Evolutionary conservation across 257 asterid genomes (phyloP).

Genomic region (Solanum pimpinellifolium): DNA sequence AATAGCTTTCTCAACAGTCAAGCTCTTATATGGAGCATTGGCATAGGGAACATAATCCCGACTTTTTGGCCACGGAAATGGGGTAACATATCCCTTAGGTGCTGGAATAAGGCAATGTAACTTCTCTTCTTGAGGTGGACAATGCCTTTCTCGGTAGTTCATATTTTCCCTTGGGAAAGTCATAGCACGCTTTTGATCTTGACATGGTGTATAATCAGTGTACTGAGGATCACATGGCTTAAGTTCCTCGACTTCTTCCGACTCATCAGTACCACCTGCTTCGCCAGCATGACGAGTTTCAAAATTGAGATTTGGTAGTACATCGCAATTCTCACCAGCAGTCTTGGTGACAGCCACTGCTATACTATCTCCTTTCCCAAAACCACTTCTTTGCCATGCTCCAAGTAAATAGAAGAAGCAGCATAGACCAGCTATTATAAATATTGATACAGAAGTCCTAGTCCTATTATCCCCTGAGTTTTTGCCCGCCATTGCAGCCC

Average conservation of each 20-base stretch:
- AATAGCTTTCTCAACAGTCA: slow-evolving; percentile 96
- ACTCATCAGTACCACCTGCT: slow-evolving; percentile 52
- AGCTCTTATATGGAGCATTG: slow-evolving; percentile 92
- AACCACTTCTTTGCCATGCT: slow-evolving; percentile 97
- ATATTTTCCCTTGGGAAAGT: slow-evolving; percentile 85
- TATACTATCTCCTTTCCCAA: slow-evolving; percentile 89
- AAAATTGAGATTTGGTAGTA: slow-evolving; percentile 65
- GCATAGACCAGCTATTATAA: slow-evolving; percentile 83
- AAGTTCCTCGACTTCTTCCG: slow-evolving; percentile 28
- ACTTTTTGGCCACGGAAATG: slow-evolving; percentile 93
- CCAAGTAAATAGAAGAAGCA: slow-evolving; percentile 91
- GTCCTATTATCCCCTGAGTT: slow-evolving; percentile 61
- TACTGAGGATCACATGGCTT: slow-evolving; percentile 58
- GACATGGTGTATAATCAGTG: slow-evolving; percentile 95
- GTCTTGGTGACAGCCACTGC: slow-evolving; percentile 71
- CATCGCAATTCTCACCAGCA: slow-evolving; percentile 51
- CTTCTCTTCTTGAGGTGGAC: slow-evolving; percentile 78
- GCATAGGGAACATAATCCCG: slow-evolving; percentile 96
- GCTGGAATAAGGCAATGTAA: slow-evolving; percentile 90
- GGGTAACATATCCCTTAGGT: slow-evolving; percentile 90
- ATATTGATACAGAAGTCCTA: slow-evolving; percentile 68
- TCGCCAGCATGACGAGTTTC: slow-evolving; percentile 78
- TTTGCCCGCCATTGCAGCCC: slow-evolving; percentile 72
- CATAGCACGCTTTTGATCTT: slow-evolving; percentile 93
- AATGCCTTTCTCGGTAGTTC: slow-evolving; percentile 96